Evolutionary conservation across 805 yeast species (phyloP), one percentile per base, ranked within the genome.

Genomic region (Cyberlindnera americana): DNA sequence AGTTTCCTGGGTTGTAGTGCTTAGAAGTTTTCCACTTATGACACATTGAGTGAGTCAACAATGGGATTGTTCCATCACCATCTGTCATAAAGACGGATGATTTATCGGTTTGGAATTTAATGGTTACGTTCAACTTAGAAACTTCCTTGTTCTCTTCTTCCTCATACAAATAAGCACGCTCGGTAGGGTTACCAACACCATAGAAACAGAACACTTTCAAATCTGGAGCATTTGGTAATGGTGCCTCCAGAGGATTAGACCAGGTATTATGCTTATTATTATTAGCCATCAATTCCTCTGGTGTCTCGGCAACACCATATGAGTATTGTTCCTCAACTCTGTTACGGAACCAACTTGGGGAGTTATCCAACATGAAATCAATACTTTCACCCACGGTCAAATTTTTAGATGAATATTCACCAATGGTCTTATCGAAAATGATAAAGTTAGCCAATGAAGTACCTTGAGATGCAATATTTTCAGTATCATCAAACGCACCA

Each of bases 111-210:
- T 73, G 70, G 9, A 76, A 84, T 50, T 84, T 88, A 36, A 93
- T 86, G 0, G 91, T 75, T 40, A 85, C 73, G 46, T 83, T 78
- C 47, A 91, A 65, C 22, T 78, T 73, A 4, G 75, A 56, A 1
- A 64, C 42, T 0, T 67, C 62, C 40, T 76, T 74, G 44, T 77
- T 76, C 6, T 66, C 68, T 40, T 83, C 84, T 50, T 84, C 88
- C 39, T 76, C 78, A 62, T 93, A 93, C 24, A 80, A 77, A 63
- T 93, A 93, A 0, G 95, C 90, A 32, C 99, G 73, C 61, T 93
- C 99, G 0, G 99, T 91, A 17, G 95, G 95, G 49, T 89, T 91
- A 7, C 96, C 95, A n/a, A 89, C 88, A 5, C 99, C 99, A 55
- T 93, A 93, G 54, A 93, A 81, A 56, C 96, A 87, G 62, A 69